Conservation (phyloP, 768 basidiomycete species). For the Chalciporus pseudorubinellus region DNA sequence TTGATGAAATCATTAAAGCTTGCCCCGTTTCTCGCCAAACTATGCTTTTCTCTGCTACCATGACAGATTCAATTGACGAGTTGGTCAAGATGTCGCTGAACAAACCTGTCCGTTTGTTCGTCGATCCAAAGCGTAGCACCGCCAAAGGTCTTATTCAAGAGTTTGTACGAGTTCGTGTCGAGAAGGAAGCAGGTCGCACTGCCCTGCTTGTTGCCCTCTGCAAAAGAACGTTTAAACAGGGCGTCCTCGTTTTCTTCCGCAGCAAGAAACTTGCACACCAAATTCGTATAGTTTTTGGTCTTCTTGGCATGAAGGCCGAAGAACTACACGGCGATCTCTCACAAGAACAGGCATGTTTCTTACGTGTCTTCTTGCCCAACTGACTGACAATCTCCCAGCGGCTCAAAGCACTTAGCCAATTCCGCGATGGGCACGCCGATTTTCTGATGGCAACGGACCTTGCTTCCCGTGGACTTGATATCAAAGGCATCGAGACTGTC, state of each 20-base stretch:
- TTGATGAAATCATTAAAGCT: constrained; percentile 88
- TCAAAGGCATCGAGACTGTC: constrained; percentile 95
- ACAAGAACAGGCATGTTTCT: constrained; percentile 79
- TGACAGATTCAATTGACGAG: constrained; percentile 95
- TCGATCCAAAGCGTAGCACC: constrained; percentile 88
- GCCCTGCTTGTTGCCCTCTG: constrained; percentile 80
- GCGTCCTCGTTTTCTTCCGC: constrained; percentile 89
- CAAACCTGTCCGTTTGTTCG: constrained; percentile 91
- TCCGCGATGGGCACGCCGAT: constrained; percentile 85
- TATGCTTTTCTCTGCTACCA: constrained; percentile 98
- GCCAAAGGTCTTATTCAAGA: constrained; percentile 89
- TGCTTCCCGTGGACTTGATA: constrained; percentile 93
- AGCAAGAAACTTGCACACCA: constrained; percentile 98
- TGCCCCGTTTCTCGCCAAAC: constrained; percentile 90
- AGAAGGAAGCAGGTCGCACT: constrained; percentile 73
- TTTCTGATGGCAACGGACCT: constrained; percentile 96
- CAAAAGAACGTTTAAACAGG: constrained; percentile 79
- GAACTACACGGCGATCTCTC: constrained; percentile 95
- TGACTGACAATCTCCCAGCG: constrained; percentile 49
- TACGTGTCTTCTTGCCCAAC: not conserved
- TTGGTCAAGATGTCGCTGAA: constrained; percentile 90
- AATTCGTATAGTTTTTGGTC: constrained; percentile 88
- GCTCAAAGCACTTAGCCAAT: constrained; percentile 78
- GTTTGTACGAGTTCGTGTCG: constrained; percentile 87
- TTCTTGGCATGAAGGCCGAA: constrained; percentile 85